These are phyloP conservation scores for Fusarium citri DNA, from an alignment of 2,329 filamentous ascomycete genomes.

Conservation along the genomic window DNA sequence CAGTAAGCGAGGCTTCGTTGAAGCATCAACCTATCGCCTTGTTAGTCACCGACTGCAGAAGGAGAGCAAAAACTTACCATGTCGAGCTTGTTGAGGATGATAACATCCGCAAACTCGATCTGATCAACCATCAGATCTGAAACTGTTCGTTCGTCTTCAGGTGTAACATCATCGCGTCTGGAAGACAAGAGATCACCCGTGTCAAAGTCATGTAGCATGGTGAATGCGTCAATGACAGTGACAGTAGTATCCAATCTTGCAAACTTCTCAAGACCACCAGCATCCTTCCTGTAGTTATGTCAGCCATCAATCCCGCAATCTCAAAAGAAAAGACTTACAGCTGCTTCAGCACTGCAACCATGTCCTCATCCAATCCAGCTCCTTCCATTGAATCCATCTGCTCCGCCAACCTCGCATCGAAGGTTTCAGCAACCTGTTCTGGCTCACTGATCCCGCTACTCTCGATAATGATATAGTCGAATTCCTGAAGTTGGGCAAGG, in stretches of 20 bases:
- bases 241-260: constrained; percentile 77
- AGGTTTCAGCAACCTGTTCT: constrained; percentile 80
- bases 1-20: constrained; percentile 59
- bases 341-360: constrained; percentile 52
- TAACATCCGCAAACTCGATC: constrained; percentile 80
- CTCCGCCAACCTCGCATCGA: constrained; percentile 67
- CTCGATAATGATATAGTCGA: constrained; percentile 79
- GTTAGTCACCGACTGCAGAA: background rate
- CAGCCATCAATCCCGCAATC: background rate
- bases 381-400: constrained; percentile 54
- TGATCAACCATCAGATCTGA: constrained; percentile 82
- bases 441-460: constrained; percentile 79
- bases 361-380: constrained; percentile 51
- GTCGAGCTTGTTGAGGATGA: constrained; percentile 78
- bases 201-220: constrained; percentile 77
- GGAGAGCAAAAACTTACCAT: constrained; percentile 56
- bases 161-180: constrained; percentile 69
- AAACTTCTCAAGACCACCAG: constrained; percentile 74
- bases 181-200: constrained; percentile 75
- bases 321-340: constrained; percentile 41
- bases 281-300: constrained; percentile 53
- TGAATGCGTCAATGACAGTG: constrained; percentile 79
- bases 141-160: constrained; percentile 78
- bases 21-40: constrained; percentile 50
- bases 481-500: constrained; percentile 68